Conservation (phyloP, 768 basidiomycete genomes). For the Pleurotus giganteus region DNA sequence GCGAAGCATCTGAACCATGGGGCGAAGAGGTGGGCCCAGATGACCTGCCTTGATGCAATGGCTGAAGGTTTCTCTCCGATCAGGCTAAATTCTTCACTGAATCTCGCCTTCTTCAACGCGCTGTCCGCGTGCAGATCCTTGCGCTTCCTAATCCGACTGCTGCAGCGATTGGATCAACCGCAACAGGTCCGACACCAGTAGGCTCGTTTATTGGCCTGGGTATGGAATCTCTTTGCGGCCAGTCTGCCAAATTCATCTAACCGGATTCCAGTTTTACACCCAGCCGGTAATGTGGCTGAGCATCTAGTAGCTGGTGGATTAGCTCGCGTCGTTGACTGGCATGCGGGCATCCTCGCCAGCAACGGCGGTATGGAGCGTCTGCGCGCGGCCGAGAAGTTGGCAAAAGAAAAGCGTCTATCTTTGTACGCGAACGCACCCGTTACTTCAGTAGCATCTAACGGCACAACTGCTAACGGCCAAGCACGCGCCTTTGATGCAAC, state of each 20-base stretch:
- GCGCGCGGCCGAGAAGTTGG: conserved; percentile 76
- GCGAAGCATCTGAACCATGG: conserved; percentile 78
- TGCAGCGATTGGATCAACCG: conserved; percentile 72
- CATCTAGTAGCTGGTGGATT: conserved; percentile 81
- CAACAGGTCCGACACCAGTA: conserved; percentile 59
- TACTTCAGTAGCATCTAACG: conserved; percentile 40
- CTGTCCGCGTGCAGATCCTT: conserved; percentile 73
- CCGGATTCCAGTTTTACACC: conserved; percentile 65
- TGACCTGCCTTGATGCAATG: conserved; percentile 12
- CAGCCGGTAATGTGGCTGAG: conserved; percentile 93
- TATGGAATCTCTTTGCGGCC: conserved; percentile 24
- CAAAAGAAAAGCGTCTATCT: conserved; percentile 70
- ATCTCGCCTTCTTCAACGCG: conserved; percentile 77
- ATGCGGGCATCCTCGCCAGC: conserved; percentile 89
- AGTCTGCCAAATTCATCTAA: conserved; percentile 1
- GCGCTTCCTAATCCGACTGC: conserved; percentile 78
- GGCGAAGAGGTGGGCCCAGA: conserved; percentile 75
- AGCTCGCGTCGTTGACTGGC: conserved; percentile 95
- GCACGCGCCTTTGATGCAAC: conserved; percentile 70
- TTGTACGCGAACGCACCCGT: conserved; percentile 63
- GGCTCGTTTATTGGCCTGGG: conserved; percentile 90
- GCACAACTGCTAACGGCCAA: conserved; percentile 38
- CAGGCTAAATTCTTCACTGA: conserved; percentile 95
- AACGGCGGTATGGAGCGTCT: conserved; percentile 86
- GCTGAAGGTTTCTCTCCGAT: conserved; percentile 16